Base-by-base conservation (phyloP, 495 filamentous ascomycete species). In the Tuber umbilicatum region DNA sequence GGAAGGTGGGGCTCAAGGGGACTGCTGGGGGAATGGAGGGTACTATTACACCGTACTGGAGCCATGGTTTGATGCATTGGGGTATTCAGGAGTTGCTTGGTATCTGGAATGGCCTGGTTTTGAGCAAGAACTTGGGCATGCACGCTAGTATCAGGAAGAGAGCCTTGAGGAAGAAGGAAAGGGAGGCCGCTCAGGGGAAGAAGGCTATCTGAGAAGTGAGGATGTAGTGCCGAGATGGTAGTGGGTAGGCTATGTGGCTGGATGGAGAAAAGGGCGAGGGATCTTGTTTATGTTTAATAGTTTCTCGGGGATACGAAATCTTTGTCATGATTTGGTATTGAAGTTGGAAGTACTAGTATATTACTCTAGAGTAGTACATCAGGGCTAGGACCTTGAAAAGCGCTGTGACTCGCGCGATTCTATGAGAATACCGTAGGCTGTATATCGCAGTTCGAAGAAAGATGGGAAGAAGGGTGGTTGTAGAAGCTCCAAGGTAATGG, bases 41-140 rank as follows among this genome's bases (percentile, higher is more conserved):
- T 83, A 95, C 91, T 67, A 93, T 92, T 74, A 97, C 94, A 17
- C 96, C 96, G 16, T 97, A 90, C 83, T 97, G 93, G 93, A 91
- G 88, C 74, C 96, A 99, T 85, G 92, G 89, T 12, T 74, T 94
- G 43, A 90, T 97, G 89, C 92, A 94, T 79, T 99, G 92, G 91
- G 89, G 87, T 55, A 79, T 97, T 72, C 89, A 90, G 79, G 91
- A 86, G 60, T 88, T 93, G 6, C 83, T 91, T 68, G 93, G 93
- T 6, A 84, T 88, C 43, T 90, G 89, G 82, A 89, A 88, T 84
- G 81, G 82, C 69, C 80, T 90, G 60, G 87, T 90, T 14, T 84
- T 94, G 70, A 84, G 83, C 69, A 84, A 88, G 82, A 98, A 97
- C 85, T 85, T 85, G 84, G 87, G 86, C 68, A 92, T 97, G 90